phyloP scores from a whole-genome alignment of 306 rosid species.

The Rosa chinensis region DNA sequence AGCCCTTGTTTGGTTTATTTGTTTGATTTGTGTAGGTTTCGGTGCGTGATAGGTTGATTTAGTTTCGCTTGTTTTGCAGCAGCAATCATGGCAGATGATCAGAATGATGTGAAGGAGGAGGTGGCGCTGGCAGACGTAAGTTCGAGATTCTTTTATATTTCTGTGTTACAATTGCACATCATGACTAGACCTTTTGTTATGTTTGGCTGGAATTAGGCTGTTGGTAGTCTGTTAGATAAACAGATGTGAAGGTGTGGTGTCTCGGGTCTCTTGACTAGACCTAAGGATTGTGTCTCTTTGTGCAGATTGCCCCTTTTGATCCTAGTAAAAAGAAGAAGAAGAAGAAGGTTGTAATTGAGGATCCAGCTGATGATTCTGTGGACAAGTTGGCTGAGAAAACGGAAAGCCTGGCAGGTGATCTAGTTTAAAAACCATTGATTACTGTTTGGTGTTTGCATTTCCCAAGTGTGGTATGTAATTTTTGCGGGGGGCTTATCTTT shows the following conservation, averaged over 20 bases:
- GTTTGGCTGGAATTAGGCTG: background rate
- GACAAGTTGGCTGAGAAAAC: constrained; percentile 63
- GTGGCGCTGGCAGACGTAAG: background rate
- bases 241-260: background rate
- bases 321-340: constrained; percentile 95
- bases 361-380: constrained; percentile 62
- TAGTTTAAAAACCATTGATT: background rate
- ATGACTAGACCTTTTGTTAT: too few species aligned
- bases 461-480: constrained; percentile 1
- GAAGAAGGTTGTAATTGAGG: constrained; percentile 63
- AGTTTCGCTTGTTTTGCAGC: background rate
- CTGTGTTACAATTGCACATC: background rate
- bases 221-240: background rate
- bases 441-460: constrained; percentile 5
- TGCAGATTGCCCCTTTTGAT: constrained; percentile 86
- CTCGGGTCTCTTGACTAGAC: background rate
- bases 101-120: background rate
- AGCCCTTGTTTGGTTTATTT: background rate
- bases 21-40: background rate
- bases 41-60: background rate
- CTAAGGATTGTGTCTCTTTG: background rate
- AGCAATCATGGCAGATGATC: background rate
- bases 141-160: background rate
- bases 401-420: constrained; percentile 68
- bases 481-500: constrained; percentile 13